phyloP scores from a whole-genome alignment of 768 basidiomycete genomes.

The Auricularia heimuer region DNA sequence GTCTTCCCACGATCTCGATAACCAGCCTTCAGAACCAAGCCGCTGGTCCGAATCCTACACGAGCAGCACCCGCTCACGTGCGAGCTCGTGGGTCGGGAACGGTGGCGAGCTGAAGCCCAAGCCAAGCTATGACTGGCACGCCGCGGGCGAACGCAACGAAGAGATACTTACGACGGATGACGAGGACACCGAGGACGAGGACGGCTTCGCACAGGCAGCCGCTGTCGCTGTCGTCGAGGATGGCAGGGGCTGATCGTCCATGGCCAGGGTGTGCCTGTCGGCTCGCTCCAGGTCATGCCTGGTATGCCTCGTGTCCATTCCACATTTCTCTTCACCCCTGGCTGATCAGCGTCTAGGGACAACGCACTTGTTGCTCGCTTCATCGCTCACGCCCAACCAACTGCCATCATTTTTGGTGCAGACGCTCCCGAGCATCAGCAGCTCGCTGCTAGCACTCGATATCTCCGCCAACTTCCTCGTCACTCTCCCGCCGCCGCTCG shows the following conservation, averaged over 20 bases:
- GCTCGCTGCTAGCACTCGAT: slow-evolving; percentile 83
- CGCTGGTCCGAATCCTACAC: slow-evolving; percentile 5
- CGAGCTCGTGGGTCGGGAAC: not conserved
- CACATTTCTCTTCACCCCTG: not conserved
- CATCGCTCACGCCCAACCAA: slow-evolving; percentile 63
- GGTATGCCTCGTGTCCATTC: slow-evolving; percentile 38
- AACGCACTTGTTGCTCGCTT: slow-evolving; percentile 88
- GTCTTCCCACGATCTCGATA: slow-evolving; percentile 3
- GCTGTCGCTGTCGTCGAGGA: slow-evolving; percentile 75
- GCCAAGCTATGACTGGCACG: slow-evolving; percentile 1
- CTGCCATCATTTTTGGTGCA: slow-evolving; percentile 66
- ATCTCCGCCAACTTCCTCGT: slow-evolving; percentile 82
- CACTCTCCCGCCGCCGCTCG: slow-evolving; percentile 73
- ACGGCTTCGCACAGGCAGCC: slow-evolving; percentile 62
- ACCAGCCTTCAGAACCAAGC: slow-evolving; percentile 3
- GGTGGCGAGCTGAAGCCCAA: not conserved
- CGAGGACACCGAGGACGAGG: slow-evolving; percentile 38
- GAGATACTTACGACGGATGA: slow-evolving; percentile 24
- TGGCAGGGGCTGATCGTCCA: slow-evolving; percentile 73
- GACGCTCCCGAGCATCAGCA: slow-evolving; percentile 60
- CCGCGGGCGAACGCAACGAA: slow-evolving; percentile 23
- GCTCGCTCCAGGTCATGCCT: slow-evolving; percentile 54
- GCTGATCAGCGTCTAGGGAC: slow-evolving; percentile 47
- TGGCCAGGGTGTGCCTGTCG: slow-evolving; percentile 51
- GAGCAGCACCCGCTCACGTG: slow-evolving; percentile 3